Base-by-base conservation (phyloP, 1,139 yeast species). In the Suhomyces atakaporum region DNA sequence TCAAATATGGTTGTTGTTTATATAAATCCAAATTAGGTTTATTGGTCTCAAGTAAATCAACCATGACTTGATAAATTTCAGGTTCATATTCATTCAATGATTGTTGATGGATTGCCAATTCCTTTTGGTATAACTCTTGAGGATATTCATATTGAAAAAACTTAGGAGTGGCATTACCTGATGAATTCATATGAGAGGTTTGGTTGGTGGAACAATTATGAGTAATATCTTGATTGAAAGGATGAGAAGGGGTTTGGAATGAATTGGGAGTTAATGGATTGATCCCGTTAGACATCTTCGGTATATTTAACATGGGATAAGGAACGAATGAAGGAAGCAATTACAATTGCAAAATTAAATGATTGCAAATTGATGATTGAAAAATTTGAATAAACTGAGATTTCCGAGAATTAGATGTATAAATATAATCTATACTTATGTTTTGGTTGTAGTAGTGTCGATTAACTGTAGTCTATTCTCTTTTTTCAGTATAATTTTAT, bases 1-100 rank as follows among this genome's bases (percentile, higher is more conserved):
- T 70, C 45, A 80, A 61, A 50, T 79, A 81, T 24, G 86, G 87
- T 55, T 81, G 87, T 54, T 80, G 84, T 37, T 68, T 69, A 46
- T 79, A 77, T 36, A 80, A 61, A 34, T 71, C 69, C 24, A 77
- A 48, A 47, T 77, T 79, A 15, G 86, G 83, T 47, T 64, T 70
- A 48, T 52, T 48, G 14, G 44, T 35, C 25, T 56, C 58, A 28
- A 59, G 55, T 16, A 58, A 49, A 16, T 66, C 58, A 29, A 68
- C 55, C 50, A 75, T 61, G 26, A 67, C 59, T 4, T 64, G 58
- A 22, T 74, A 67, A 10, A 80, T 63, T 39, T 80, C 85, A 13
- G 62, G 61, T 38, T 69, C 69, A 50, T 81, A 80, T 49, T 79
- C 86, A 21, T 66, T 62, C 22, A 79, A 54, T 7, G 66, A 60